Evolutionary conservation across 495 filamentous ascomycete species (phyloP), one percentile per base, ranked within the genome.

Genomic region (Neurospora africana): DNA sequence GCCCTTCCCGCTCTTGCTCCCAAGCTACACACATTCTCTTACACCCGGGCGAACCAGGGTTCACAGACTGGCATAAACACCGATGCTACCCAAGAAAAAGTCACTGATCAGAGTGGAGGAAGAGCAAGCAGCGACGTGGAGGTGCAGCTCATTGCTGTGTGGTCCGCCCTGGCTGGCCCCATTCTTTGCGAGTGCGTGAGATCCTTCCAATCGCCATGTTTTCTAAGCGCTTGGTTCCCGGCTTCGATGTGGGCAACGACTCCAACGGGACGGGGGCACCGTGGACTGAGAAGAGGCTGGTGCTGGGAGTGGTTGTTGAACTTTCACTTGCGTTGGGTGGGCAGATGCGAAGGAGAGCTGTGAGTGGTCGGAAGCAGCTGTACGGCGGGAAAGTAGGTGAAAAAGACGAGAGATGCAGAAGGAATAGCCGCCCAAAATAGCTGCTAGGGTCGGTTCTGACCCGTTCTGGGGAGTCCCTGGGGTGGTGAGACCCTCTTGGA

Each of bases 341-440:
- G 33, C 40, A 38, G 19, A 39, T n/a, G n/a, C 8, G 27, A 40
- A 58, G 69, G 69, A 67, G 41, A 13, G 41, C 70, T 74, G 41
- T 76, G 71, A 76, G 71, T 75, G 75, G 75, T 33, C 73, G 53
- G 73, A 65, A n/a, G 44, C 19, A 40, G 41, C 33, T 69, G 73
- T 53, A 70, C 68, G 76, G 68, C 30, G 43, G 72, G 70, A 53
- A 69, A 69, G 72, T 27, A 17, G 47, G 30, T 38, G 71, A 36
- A 41, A 68, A 67, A 41, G 40, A 30, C 36, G 53, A 71, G 19
- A 68, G 71, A 58, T 58, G 47, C 47, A 69, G 58, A 69, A 41
- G 65, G 69, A 74, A 69, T 72, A 76, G 74, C 72, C 76, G 75
- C 77, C 58, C 72, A 71, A 79, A 80, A 79, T 78, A 79, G 76